A percentile compares a stretch with the other conserved stretches of the same genome.
phyloP scores from a whole-genome alignment of 257 asterid genomes.

The Cinchona pubescens region DNA sequence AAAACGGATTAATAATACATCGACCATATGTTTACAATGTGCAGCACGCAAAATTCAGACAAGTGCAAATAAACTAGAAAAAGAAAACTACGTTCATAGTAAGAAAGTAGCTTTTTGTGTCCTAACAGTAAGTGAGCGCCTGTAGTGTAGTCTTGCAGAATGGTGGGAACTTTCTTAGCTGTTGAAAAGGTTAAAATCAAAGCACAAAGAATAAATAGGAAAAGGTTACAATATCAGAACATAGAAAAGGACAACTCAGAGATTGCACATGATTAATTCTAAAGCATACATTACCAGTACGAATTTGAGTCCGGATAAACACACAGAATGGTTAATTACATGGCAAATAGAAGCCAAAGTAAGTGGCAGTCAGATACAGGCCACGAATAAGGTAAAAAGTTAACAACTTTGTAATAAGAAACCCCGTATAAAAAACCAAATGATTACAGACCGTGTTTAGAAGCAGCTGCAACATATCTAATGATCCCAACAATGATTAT shows the following conservation, averaged over 20 bases:
- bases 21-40: background rate
- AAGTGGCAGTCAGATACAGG: background rate
- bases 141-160: background rate
- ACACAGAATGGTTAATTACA: background rate
- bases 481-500: too few species aligned
- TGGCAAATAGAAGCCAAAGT: background rate
- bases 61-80: background rate
- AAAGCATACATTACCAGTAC: background rate
- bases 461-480: constrained; percentile 2
- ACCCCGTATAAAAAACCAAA: too few species aligned
- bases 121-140: too few species aligned
- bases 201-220: background rate
- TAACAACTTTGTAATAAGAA: background rate
- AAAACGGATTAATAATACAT: background rate
- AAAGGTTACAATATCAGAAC: background rate
- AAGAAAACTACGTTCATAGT: background rate
- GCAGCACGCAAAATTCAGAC: background rate
- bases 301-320: background rate
- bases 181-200: background rate
- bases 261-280: background rate
- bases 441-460: background rate
- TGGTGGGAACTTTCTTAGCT: background rate
- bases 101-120: background rate
- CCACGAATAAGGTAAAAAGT: background rate
- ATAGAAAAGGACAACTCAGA: background rate